Percentiles rank a stretch among this genome's conserved stretches.
Evolutionary conservation across 2,329 filamentous ascomycete genomes (phyloP).

Genomic region (Celoporthe dispersa): DNA sequence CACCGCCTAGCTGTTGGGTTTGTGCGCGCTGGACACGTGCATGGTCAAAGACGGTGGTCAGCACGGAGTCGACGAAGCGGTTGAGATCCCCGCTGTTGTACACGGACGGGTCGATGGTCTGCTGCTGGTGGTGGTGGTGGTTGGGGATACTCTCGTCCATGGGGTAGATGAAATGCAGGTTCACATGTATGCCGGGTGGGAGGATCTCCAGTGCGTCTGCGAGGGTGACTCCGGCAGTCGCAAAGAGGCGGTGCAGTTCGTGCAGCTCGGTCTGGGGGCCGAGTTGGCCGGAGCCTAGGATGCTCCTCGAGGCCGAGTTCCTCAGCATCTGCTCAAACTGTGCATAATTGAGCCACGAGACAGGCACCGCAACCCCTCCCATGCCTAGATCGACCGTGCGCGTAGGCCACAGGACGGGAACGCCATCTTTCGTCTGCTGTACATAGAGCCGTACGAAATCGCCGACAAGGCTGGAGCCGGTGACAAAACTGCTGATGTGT

Average conservation of each 20-base stretch:
- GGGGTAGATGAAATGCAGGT: slow-evolving; percentile 91
- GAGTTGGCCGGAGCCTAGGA: slow-evolving; percentile 55
- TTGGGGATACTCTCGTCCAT: slow-evolving; percentile 73
- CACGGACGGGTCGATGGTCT: slow-evolving; percentile 50
- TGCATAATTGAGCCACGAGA: slow-evolving; percentile 76
- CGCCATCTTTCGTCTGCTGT: slow-evolving; percentile 84
- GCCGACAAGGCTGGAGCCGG: slow-evolving; percentile 92
- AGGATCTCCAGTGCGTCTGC: slow-evolving; percentile 76
- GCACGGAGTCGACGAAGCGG: slow-evolving; percentile 78
- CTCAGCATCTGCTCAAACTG: slow-evolving; percentile 67
- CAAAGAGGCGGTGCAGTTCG: slow-evolving; percentile 72
- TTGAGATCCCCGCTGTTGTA: slow-evolving; percentile 84
- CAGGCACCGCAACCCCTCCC: slow-evolving; percentile 73
- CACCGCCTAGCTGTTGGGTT: slow-evolving; percentile 57
- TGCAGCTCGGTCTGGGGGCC: slow-evolving; percentile 40
- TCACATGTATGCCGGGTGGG: slow-evolving; percentile 81
- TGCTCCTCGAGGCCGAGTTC: slow-evolving; percentile 46
- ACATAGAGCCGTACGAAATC: slow-evolving; percentile 92
- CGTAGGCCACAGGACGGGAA: slow-evolving; percentile 84
- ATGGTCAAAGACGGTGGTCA: slow-evolving; percentile 89
- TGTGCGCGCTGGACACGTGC: slow-evolving; percentile 69
- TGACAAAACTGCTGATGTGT: slow-evolving; percentile 84
- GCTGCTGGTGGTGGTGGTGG: slow-evolving; percentile 19
- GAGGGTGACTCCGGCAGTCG: slow-evolving; percentile 77
- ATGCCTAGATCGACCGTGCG: slow-evolving; percentile 77